Evolutionary conservation across 1,139 yeast species (phyloP).

Genomic region (Scheffersomyces segobiensis): DNA sequence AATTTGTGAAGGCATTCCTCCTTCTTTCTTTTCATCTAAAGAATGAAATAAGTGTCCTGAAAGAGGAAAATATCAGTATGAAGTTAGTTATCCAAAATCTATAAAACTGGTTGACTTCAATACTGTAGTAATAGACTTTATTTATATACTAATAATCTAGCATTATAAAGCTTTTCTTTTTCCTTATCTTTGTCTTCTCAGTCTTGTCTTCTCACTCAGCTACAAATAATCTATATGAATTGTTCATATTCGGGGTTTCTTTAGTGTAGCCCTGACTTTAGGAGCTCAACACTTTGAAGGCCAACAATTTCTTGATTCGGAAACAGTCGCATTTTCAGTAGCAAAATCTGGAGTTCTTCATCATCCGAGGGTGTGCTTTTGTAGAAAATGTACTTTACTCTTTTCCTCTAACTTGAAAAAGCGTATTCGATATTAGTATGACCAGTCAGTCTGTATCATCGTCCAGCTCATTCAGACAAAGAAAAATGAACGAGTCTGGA

Average conservation of each 20-base stretch:
- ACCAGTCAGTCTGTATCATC: not conserved
- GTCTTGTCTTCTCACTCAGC: too few relatives aligned
- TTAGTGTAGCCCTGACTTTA: too few relatives aligned
- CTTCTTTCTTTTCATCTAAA: slow-evolving; percentile 23
- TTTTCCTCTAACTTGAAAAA: not conserved
- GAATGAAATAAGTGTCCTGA: slow-evolving; percentile 20
- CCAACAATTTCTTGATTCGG: not conserved
- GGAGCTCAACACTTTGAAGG: not conserved
- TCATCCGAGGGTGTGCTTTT: not conserved
- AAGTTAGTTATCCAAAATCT: slow-evolving; percentile 8
- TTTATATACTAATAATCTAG: too few relatives aligned
- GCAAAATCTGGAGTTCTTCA: not conserved
- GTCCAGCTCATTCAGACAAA: not conserved
- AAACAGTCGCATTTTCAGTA: not conserved
- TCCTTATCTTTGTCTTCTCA: too few relatives aligned
- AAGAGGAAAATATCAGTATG: slow-evolving; percentile 5
- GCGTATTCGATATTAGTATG: not conserved
- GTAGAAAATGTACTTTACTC: not conserved
- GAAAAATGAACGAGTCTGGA: not conserved
- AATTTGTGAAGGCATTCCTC: slow-evolving; percentile 36
- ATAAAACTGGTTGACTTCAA: not conserved
- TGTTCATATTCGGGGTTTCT: too few relatives aligned
- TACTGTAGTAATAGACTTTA: too few relatives aligned
- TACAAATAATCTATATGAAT: too few relatives aligned
- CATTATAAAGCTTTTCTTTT: too few relatives aligned